Conservation (phyloP, 2,329 filamentous ascomycete genomes). For the Cadophora sp. region DNA sequence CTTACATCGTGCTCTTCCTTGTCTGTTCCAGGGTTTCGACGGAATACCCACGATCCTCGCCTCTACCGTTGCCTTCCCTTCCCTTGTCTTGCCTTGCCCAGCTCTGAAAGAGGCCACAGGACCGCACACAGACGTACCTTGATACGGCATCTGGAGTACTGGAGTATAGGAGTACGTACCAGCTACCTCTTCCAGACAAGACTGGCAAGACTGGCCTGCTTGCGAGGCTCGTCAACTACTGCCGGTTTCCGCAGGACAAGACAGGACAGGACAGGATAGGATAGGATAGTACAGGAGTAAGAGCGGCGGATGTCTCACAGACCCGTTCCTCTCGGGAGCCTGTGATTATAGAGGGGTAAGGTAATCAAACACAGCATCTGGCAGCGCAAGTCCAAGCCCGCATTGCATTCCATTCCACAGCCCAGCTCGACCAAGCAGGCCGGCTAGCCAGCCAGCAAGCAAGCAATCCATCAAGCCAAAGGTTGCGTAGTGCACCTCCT, state of each 20-base stretch:
- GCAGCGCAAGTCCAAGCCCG: constrained; percentile 25
- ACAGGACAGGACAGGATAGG: too few relatives aligned
- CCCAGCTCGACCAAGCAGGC: constrained; percentile 17
- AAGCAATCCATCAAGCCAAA: constrained; percentile 10
- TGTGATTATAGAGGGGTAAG: constrained; percentile 33
- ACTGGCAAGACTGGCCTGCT: constrained; percentile 16
- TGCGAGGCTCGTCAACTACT: constrained; percentile 28
- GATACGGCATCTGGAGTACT: neutral
- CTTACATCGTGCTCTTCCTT: neutral
- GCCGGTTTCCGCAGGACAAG: constrained; percentile 30
- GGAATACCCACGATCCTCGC: neutral
- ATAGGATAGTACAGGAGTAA: constrained; percentile 16
- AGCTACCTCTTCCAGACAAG: constrained; percentile 16
- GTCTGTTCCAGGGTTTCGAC: neutral
- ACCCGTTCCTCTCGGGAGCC: constrained; percentile 28
- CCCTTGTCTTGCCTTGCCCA: neutral
- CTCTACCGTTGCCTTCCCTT: neutral
- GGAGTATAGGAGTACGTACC: neutral
- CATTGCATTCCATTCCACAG: constrained; percentile 24
- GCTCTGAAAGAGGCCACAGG: constrained; percentile 2
- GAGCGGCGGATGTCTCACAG: constrained; percentile 37
- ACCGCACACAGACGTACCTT: neutral
- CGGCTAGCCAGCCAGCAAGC: constrained; percentile 10
- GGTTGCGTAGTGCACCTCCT: constrained; percentile 3
- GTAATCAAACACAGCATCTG: constrained; percentile 37